Evolutionary conservation across 2,329 filamentous ascomycete species (phyloP).

Genomic region (Alternaria alternata): DNA sequence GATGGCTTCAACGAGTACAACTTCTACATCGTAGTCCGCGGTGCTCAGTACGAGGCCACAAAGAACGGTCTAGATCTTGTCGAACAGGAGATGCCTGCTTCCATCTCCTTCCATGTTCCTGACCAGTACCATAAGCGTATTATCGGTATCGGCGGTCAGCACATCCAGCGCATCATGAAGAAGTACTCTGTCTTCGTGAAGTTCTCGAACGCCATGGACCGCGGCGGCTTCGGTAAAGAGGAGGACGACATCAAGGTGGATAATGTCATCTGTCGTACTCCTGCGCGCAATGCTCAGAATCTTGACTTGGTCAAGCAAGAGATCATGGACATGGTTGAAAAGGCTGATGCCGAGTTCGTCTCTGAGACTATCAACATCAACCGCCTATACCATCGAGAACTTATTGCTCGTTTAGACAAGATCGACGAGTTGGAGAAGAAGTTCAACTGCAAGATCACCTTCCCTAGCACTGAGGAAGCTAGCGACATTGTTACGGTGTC

Average conservation of each 20-base stretch:
- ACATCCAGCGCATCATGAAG: conserved; percentile 99
- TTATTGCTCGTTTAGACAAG: conserved; percentile 85
- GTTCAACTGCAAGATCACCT: conserved; percentile 99
- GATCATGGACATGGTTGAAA: conserved; percentile 99
- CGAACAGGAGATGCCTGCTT: conserved; percentile 98
- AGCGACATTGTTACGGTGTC: conserved; percentile 96
- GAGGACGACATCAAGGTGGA: conserved; percentile 99
- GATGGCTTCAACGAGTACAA: conserved; percentile 99
- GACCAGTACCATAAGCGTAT: conserved; percentile 99
- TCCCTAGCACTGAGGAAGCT: conserved; percentile 95
- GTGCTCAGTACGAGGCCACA: conserved; percentile 89
- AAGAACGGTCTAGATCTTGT: conserved; percentile 92
- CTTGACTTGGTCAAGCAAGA: conserved; percentile 97
- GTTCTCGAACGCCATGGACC: conserved; percentile 98
- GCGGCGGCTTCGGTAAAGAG: conserved; percentile 90
- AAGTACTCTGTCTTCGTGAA: conserved; percentile 99
- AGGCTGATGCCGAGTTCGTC: conserved; percentile 95
- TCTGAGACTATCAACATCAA: conserved; percentile 93
- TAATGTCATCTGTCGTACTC: conserved; percentile 98
- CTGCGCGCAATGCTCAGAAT: conserved; percentile 95
- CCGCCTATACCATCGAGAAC: conserved; percentile 91
- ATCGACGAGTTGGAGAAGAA: conserved; percentile 97
- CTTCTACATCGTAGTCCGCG: conserved; percentile 98
- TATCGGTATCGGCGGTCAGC: conserved; percentile 96
- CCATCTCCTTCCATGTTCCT: conserved; percentile 98